Conservation (phyloP, 768 basidiomycete species). For the Strobilomyces dryophilus region DNA sequence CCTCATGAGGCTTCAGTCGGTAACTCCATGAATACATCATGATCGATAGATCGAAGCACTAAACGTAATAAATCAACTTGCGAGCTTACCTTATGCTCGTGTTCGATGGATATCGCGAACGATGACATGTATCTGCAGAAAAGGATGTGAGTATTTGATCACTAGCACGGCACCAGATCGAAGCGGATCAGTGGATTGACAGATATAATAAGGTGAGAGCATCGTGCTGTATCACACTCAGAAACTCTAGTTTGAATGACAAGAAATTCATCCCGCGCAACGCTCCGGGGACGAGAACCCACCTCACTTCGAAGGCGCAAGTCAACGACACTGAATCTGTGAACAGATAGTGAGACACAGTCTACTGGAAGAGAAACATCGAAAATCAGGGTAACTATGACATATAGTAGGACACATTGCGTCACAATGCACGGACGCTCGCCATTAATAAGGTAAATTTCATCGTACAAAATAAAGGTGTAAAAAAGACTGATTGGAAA, state of each 20-base stretch:
- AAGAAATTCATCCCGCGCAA: constrained; percentile 49
- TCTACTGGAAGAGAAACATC: constrained; percentile 5
- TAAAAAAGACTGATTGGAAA: no score
- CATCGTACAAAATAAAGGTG: constrained; percentile 41
- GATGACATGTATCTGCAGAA: background rate
- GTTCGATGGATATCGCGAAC: background rate
- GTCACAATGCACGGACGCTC: constrained; percentile 47
- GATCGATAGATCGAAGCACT: background rate
- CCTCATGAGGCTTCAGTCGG: constrained; percentile 63
- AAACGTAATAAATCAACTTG: background rate
- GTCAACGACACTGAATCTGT: background rate
- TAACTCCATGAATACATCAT: constrained; percentile 62
- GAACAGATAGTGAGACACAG: constrained; percentile 6
- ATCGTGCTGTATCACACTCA: constrained; percentile 67
- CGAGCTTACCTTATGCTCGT: constrained; percentile 1
- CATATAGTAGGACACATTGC: constrained; percentile 60
- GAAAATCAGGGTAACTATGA: constrained; percentile 92
- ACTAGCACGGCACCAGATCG: background rate
- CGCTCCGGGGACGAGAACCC: constrained; percentile 5
- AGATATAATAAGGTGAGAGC: constrained; percentile 54
- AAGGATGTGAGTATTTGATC: constrained; percentile 1
- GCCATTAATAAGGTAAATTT: constrained; percentile 40
- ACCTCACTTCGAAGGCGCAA: background rate
- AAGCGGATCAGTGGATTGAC: constrained; percentile 58
- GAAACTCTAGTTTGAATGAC: constrained; percentile 91